A percentile compares a stretch with the other conserved stretches of the same genome.
These are phyloP conservation scores for Solioccasus polychromus DNA, from an alignment of 768 basidiomycete species.

Conservation along the genomic window DNA sequence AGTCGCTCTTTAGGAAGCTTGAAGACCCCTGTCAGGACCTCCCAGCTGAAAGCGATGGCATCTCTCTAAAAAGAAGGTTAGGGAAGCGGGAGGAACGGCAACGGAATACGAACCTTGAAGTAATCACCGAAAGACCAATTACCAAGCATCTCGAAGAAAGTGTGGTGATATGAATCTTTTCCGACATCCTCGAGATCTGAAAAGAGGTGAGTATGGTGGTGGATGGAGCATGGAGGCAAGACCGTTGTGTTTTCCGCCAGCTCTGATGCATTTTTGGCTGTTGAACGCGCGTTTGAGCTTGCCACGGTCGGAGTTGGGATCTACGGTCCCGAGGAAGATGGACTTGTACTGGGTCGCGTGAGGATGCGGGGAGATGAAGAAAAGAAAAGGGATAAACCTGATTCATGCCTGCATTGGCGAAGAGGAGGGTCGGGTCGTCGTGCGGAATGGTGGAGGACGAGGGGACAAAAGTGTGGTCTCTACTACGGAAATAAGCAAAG, in stretches of 20 bases:
- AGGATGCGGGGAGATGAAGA: not conserved
- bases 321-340: slow-evolving; percentile 97
- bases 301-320: slow-evolving; percentile 88
- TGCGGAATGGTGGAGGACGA: slow-evolving; percentile 94
- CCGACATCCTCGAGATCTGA: slow-evolving; percentile 98
- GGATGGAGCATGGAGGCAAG: slow-evolving; percentile 7
- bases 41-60: slow-evolving; percentile 91
- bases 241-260: slow-evolving; percentile 99
- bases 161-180: slow-evolving; percentile 97
- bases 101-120: slow-evolving; percentile 74
- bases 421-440: slow-evolving; percentile 96
- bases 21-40: slow-evolving; percentile 87
- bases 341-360: slow-evolving; percentile 73
- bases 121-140: slow-evolving; percentile 99
- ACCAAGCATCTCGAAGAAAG: slow-evolving; percentile 99
- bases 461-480: slow-evolving; percentile 83
- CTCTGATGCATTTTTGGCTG: slow-evolving; percentile 96
- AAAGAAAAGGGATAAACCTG: slow-evolving; percentile 49
- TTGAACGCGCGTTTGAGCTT: slow-evolving; percentile 94
- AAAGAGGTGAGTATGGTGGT: slow-evolving; percentile 2
- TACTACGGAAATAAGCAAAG: slow-evolving; percentile 81
- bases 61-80: slow-evolving; percentile 62
- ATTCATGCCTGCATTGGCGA: slow-evolving; percentile 98
- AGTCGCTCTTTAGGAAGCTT: slow-evolving; percentile 84
- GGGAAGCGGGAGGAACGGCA: not conserved